phyloP scores from a whole-genome alignment of 1,284 basidiomycete genomes.

The Violaceomyces palustris region DNA sequence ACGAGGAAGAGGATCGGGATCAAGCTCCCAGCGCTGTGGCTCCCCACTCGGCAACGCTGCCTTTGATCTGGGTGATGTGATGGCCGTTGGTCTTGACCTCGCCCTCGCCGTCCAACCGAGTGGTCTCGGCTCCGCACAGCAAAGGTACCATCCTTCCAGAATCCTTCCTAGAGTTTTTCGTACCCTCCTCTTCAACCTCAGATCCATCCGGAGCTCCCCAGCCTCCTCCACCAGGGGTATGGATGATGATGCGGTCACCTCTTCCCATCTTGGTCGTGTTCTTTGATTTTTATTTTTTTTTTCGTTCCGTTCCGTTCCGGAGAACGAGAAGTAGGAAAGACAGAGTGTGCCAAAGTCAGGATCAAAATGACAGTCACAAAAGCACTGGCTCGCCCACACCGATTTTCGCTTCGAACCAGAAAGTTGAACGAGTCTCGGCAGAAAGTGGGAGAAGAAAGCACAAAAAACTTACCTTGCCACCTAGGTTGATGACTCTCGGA shows the following conservation, averaged over 20 bases:
- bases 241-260: conserved; percentile 72
- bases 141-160: conserved; percentile 26
- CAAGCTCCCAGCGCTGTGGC: conserved; percentile 32
- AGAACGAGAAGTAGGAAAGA: no score
- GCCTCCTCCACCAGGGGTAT: conserved; percentile 88
- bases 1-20: no score
- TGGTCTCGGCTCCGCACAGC: conserved; percentile 11
- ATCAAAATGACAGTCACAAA: no score
- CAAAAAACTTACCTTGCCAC: conserved; percentile 64
- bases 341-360: neutral
- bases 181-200: conserved; percentile 1
- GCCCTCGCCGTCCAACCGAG: conserved; percentile 9
- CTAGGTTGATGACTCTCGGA: conserved; percentile 73
- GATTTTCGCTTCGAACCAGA: no score
- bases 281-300: no score
- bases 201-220: conserved; percentile 62
- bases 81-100: conserved; percentile 7
- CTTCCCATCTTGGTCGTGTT: conserved; percentile 77
- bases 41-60: conserved; percentile 40
- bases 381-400: no score
- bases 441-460: no score
- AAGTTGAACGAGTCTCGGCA: no score
- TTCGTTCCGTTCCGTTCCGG: no score
- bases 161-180: conserved; percentile 24
- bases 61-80: conserved; percentile 19